These are phyloP conservation scores for Protomyces macrosporus DNA, from an alignment of 1,139 yeast genomes.

Conservation along the genomic window DNA sequence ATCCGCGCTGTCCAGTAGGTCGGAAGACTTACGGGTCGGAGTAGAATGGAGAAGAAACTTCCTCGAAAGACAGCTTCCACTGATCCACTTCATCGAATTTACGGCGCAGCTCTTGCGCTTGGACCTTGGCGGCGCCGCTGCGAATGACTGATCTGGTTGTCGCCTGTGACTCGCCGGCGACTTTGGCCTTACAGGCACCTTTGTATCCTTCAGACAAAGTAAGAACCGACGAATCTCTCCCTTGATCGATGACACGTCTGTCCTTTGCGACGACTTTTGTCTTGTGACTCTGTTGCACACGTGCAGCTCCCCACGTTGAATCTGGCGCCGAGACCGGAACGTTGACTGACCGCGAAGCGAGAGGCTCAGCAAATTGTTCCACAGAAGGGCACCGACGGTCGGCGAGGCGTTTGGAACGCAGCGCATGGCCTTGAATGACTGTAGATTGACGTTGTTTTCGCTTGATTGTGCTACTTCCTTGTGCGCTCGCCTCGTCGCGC, in stretches of 20 bases:
- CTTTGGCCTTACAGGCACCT: background rate
- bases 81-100: slow-evolving; percentile 15
- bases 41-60: slow-evolving; percentile 13
- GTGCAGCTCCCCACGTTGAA: too few species aligned
- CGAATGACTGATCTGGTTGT: too few species aligned
- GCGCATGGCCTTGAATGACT: too few species aligned
- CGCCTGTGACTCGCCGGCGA: background rate
- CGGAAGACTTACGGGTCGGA: background rate
- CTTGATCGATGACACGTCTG: background rate
- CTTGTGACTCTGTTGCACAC: background rate
- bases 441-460: too few species aligned
- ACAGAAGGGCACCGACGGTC: too few species aligned
- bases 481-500: too few species aligned
- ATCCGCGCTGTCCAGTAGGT: too few species aligned
- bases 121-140: background rate
- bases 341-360: background rate
- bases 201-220: background rate
- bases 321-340: too few species aligned
- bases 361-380: background rate
- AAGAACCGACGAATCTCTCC: background rate
- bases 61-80: slow-evolving; percentile 15
- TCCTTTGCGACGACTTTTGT: background rate
- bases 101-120: background rate
- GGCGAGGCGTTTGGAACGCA: too few species aligned
- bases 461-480: too few species aligned